Base-by-base conservation (phyloP, 2,329 filamentous ascomycete species). In the Fusarium mexicanum region DNA sequence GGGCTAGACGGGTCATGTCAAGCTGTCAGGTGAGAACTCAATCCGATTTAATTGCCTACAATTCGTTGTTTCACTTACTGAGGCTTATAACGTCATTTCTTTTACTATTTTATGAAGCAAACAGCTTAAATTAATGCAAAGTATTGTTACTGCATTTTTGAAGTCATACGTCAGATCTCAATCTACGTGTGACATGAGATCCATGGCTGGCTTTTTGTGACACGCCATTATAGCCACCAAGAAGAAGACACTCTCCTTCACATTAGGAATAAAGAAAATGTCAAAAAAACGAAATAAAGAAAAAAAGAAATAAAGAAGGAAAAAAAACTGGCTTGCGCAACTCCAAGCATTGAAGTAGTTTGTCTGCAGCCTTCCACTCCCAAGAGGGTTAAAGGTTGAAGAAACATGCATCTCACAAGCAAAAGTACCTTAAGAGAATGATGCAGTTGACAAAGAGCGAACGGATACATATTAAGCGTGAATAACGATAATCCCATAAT, bases 11-110 rank as follows among this genome's bases (percentile, higher is more conserved):
- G 38, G 57, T 51, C 50, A 58, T 29, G 6, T 24, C 43, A n/a
- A 47, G 46, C 20, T 65, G 40, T 65, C 61, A 60, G 35, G 55
- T 64, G 53, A 60, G 57, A 37, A 59, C n/a, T 16, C 33, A 38
- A 38, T n/a, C 6, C 26, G 8, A n/a, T 8, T 16, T 22, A 29
- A n/a, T 29, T 14, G 20, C 24, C 35, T 40, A 18, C 10, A 29
- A n/a, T 55, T 41, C 16, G 11, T 29, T 29, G 18, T 31, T 40
- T 41, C 24, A 40, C 9, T 26, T 26, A 5, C 2, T 14, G 6
- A n/a, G 35, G 18, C 14, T 41, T 18, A 41, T 11, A 7, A 13
- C 16, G 17, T 12, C 31, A 37, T n/a, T 29, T 9, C 0, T 10
- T 26, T 22, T 5, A 7, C 24, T 29, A n/a, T 40, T 31, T 40